A percentile compares a stretch with the other conserved stretches of the same genome.
phyloP scores from a whole-genome alignment of 2,329 filamentous ascomycete genomes.

The Sporothrix brunneoviolacea region DNA sequence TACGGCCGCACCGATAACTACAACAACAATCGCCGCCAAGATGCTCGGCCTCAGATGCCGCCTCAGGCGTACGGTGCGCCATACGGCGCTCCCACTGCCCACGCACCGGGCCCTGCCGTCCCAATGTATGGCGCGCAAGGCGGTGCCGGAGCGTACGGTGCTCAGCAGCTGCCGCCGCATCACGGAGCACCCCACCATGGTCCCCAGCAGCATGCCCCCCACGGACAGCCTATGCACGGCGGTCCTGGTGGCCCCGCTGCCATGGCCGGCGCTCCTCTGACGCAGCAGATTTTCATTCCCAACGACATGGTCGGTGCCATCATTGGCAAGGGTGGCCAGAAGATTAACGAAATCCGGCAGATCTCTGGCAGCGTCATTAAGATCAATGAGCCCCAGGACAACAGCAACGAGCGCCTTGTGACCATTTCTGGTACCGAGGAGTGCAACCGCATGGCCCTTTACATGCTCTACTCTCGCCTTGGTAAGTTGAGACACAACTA shows the following conservation, averaged over 20 bases:
- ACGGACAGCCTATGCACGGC: slow-evolving; percentile 63
- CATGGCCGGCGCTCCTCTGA: slow-evolving; percentile 69
- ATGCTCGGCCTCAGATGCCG: slow-evolving; percentile 67
- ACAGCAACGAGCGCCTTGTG: slow-evolving; percentile 94
- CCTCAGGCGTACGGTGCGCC: slow-evolving; percentile 69
- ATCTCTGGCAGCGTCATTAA: slow-evolving; percentile 98
- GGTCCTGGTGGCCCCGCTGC: slow-evolving; percentile 37
- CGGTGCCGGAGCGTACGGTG: slow-evolving; percentile 66
- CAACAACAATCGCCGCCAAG: slow-evolving; percentile 56
- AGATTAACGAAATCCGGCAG: slow-evolving; percentile 98
- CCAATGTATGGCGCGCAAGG: slow-evolving; percentile 68
- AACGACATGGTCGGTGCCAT: slow-evolving; percentile 99
- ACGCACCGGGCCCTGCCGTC: slow-evolving; percentile 54
- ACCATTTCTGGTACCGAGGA: slow-evolving; percentile 97
- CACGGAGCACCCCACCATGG: slow-evolving; percentile 53
- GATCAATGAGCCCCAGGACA: slow-evolving; percentile 98
- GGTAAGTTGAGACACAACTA: slow-evolving; percentile 53
- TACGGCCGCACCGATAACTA: slow-evolving; percentile 88
- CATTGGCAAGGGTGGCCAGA: slow-evolving; percentile 95
- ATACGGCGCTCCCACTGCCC: slow-evolving; percentile 59
- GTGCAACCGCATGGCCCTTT: slow-evolving; percentile 99
- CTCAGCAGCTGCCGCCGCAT: slow-evolving; percentile 67
- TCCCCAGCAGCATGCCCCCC: slow-evolving; percentile 57
- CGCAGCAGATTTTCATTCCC: slow-evolving; percentile 97
- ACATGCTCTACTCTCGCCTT: slow-evolving; percentile 97